phyloP scores from a whole-genome alignment of 257 asterid genomes.

The Penstemon eatonii region DNA sequence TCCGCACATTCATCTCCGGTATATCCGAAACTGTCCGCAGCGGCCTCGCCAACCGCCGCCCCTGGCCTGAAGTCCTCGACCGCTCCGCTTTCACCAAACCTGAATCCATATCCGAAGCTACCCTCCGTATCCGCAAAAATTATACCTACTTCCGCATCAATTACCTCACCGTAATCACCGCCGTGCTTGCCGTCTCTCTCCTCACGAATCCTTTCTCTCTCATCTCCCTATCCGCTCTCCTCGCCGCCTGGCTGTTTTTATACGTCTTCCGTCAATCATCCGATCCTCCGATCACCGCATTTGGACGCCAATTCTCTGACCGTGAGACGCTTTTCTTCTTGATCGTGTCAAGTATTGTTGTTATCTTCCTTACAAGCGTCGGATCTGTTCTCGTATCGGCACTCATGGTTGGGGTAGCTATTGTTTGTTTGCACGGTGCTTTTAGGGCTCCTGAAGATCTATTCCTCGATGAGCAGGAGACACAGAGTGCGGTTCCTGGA shows the following conservation, averaged over 20 bases:
- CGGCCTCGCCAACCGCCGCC: constrained; percentile 55
- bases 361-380: constrained; percentile 82
- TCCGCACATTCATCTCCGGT: constrained; percentile 42
- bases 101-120: constrained; percentile 53
- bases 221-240: constrained; percentile 63
- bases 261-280: constrained; percentile 83
- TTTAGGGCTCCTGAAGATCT: constrained; percentile 88
- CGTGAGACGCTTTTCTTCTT: constrained; percentile 65
- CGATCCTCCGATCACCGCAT: constrained; percentile 65
- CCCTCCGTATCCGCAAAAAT: constrained; percentile 56
- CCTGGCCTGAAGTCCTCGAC: constrained; percentile 64
- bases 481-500: constrained; percentile 60
- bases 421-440: constrained; percentile 75
- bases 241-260: constrained; percentile 82
- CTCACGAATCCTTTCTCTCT: constrained; percentile 66
- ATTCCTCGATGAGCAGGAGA: constrained; percentile 80
- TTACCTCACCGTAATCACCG: constrained; percentile 46
- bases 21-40: constrained; percentile 39
- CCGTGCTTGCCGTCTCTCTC: constrained; percentile 43
- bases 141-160: constrained; percentile 56
- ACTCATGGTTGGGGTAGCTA: constrained; percentile 64
- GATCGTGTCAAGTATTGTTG: constrained; percentile 46
- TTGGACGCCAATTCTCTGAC: constrained; percentile 83
- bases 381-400: constrained; percentile 91
- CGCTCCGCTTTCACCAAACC: constrained; percentile 58